Conservation (phyloP, 805 yeast genomes). For the Nakazawaea laoshanensis region DNA sequence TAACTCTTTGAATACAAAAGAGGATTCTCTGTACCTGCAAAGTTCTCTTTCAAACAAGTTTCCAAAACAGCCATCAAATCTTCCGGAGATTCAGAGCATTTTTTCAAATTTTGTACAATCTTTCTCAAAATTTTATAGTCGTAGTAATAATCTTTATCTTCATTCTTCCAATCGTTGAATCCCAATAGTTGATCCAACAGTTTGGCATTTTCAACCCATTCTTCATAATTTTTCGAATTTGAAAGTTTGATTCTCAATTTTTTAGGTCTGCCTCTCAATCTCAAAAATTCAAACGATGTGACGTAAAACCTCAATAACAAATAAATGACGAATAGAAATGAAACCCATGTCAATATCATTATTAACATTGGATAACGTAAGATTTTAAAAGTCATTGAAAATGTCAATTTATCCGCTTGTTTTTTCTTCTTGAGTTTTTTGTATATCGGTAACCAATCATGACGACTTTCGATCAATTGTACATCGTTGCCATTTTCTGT, state of each 20-base stretch:
- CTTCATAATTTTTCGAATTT: conserved; percentile 40
- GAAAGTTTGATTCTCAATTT: conserved; percentile 41
- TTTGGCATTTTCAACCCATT: conserved; percentile 56
- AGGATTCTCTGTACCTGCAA: conserved; percentile 73
- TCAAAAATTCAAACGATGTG: conserved; percentile 49
- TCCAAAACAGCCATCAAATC: conserved; percentile 50
- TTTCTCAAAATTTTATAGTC: conserved; percentile 53
- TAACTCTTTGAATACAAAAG: conserved; percentile 65
- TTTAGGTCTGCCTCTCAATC: conserved; percentile 54
- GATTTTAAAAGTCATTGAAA: conserved; percentile 27
- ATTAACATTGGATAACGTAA: conserved; percentile 61
- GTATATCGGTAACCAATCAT: conserved; percentile 40
- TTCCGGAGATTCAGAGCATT: conserved; percentile 20
- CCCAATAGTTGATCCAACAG: conserved; percentile 49
- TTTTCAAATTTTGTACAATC: conserved; percentile 35
- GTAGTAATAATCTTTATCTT: conserved; percentile 56
- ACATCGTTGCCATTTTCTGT: conserved; percentile 13
- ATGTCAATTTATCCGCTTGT: conserved; percentile 6
- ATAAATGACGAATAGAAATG: conserved; percentile 39
- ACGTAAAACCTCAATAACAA: conserved; percentile 49
- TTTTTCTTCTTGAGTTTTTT: conserved; percentile 12
- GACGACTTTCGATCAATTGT: conserved; percentile 30
- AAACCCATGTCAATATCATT: conserved; percentile 45
- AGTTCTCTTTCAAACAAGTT: conserved; percentile 61
- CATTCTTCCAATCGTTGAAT: conserved; percentile 54